A percentile compares a stretch with the other conserved stretches of the same genome.
Evolutionary conservation across 257 asterid genomes (phyloP).

Genomic region (Anisodus tanguticus): DNA sequence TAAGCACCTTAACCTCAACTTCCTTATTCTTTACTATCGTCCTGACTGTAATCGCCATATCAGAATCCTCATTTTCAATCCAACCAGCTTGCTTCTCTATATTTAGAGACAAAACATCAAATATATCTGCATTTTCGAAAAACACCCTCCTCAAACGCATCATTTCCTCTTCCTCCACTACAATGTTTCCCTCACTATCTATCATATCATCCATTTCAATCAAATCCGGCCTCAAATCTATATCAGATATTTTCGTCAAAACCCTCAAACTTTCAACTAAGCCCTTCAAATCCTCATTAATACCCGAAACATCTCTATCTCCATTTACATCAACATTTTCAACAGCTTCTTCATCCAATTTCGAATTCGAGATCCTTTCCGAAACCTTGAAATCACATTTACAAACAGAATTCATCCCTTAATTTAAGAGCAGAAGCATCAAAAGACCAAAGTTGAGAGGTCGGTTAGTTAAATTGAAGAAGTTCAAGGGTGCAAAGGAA

Average conservation of each 20-base stretch:
- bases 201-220: conserved; percentile 36
- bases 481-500: conserved; percentile 77
- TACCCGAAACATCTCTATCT: no score
- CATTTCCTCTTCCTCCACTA: conserved; percentile 62
- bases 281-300: conserved; percentile 33
- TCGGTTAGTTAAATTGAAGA: conserved; percentile 74
- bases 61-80: conserved; percentile 54
- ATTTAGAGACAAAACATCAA: conserved; percentile 74
- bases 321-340: conserved; percentile 15
- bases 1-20: conserved; percentile 61
- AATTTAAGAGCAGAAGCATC: conserved; percentile 60
- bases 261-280: conserved; percentile 53
- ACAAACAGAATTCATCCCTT: conserved; percentile 84
- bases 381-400: conserved; percentile 52
- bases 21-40: conserved; percentile 48
- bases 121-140: conserved; percentile 63
- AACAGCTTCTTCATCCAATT: conserved; percentile 40
- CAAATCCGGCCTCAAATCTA: conserved; percentile 69
- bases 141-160: conserved; percentile 59
- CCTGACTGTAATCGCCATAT: conserved; percentile 64
- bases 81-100: conserved; percentile 68
- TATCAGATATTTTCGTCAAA: conserved; percentile 54
- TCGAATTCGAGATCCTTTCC: conserved; percentile 42
- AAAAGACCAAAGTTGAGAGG: conserved; percentile 74
- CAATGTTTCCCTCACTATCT: conserved; percentile 30